These are phyloP conservation scores for Candolleomyces efflorescens DNA, from an alignment of 768 basidiomycete species.

Conservation along the genomic window DNA sequence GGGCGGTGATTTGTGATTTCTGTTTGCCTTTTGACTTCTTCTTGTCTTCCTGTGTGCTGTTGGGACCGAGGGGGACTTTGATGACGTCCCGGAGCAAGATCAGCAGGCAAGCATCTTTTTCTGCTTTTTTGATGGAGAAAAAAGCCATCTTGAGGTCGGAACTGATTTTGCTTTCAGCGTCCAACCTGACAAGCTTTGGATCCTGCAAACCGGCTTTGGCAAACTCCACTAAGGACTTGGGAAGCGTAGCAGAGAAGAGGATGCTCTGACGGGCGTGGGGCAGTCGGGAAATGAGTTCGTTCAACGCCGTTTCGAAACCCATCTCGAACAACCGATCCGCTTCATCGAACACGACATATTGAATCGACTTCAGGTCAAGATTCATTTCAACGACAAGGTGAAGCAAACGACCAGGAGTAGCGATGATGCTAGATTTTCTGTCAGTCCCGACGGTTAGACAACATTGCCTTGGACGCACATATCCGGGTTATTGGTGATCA, in stretches of 20 bases:
- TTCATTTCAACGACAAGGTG: constrained; percentile 98
- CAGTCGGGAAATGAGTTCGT: constrained; percentile 87
- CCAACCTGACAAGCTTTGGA: constrained; percentile 93
- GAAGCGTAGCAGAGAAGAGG: constrained; percentile 94
- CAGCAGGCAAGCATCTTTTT: constrained; percentile 92
- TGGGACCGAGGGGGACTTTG: constrained; percentile 59
- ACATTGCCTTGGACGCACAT: constrained; percentile 54
- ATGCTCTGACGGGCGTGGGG: constrained; percentile 86
- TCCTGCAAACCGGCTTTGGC: constrained; percentile 95
- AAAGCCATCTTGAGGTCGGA: constrained; percentile 92
- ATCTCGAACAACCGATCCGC: constrained; percentile 98
- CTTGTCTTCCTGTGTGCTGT: constrained; percentile 25
- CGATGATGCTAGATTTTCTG: constrained; percentile 71
- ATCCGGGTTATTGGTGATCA: constrained; percentile 92
- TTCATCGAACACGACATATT: constrained; percentile 95
- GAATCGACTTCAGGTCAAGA: constrained; percentile 78
- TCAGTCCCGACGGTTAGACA: constrained; percentile 11
- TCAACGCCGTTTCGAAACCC: constrained; percentile 91
- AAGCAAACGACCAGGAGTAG: constrained; percentile 96
- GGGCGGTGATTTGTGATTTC: constrained; percentile 49
- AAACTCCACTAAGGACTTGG: constrained; percentile 94
- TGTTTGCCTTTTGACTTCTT: constrained; percentile 39
- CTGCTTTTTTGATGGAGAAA: constrained; percentile 85
- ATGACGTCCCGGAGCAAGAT: constrained; percentile 84
- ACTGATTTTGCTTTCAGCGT: constrained; percentile 95